Base-by-base conservation (phyloP, 192 early-diverging fungal genomes). In the Fimicolochytrium jonesii region DNA sequence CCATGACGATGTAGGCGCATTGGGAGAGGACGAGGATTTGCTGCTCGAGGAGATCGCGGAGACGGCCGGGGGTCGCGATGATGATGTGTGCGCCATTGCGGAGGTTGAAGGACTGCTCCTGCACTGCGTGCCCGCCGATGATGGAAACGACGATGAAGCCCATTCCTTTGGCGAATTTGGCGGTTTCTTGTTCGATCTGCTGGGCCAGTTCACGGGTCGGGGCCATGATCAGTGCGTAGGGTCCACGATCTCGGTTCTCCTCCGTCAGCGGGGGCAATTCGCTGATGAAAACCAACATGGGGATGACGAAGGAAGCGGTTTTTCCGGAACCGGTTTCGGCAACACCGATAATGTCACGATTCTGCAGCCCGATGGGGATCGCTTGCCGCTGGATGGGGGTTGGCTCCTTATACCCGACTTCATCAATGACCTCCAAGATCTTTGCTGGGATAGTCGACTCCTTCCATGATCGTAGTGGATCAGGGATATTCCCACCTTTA, bases 1-100 rank as follows among this genome's bases (percentile, higher is more conserved):
- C 96, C 95, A 99, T 94, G 18, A 99, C 97, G 18, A 99, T 92
- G 70, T 95, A 98, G 1, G 90, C 85, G 74, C 95, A 97, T 73
- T 95, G 95, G 74, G 86, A 85, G 32, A 99, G 77, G 1, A 94
- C 91, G 51, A 97, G 59, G 58, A 96, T 90, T 20, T 92, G 83
- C 34, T 88, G 80, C 41, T 97, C 94, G 25, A 99, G 70, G 65
- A 85, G 90, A 74, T 99, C 97, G 62, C 86, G 87, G 44, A 99
- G 77, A 63, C 97, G 86, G 71, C 97, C 97, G 4, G 97, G 97
- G 7, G 97, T 99, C 2, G 95, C 97, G 78, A 99, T 97, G 59
- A 97, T 79, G 39, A 99, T 95, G 62, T 97, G 92, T 0, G 90
- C 92, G 56, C 97, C 95, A 47, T 90, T 87, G 4, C 91, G 79